These are phyloP conservation scores for Breynia disticha DNA, from an alignment of 441 rosid species.

Conservation along the genomic window DNA sequence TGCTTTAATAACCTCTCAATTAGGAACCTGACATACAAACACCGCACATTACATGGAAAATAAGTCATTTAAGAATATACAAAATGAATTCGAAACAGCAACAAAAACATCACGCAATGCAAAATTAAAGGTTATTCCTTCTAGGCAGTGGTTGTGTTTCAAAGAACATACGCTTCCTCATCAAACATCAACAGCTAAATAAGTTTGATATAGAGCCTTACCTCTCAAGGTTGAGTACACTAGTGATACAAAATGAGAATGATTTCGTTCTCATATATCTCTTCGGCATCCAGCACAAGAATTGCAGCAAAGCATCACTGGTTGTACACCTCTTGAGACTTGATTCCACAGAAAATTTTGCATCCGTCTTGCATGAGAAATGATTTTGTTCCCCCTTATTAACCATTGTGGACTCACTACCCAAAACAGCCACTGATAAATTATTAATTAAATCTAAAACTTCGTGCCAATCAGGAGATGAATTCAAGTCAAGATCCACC, in stretches of 20 bases:
- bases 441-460: conserved; percentile 42
- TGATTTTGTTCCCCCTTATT: conserved; percentile 13
- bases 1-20: conserved; percentile 30
- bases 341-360: conserved; percentile 26
- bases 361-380: conserved; percentile 19
- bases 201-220: conserved; percentile 17
- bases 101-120: too few relatives aligned
- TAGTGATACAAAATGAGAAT: conserved; percentile 39
- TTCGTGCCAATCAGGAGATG: conserved; percentile 56
- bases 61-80: conserved; percentile 9
- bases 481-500: conserved; percentile 28
- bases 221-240: conserved; percentile 74
- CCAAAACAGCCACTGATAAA: conserved; percentile 21
- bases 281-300: conserved; percentile 74
- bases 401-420: conserved; percentile 12
- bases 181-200: neutral
- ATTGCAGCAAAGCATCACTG: conserved; percentile 52
- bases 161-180: neutral
- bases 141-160: neutral
- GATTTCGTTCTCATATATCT: conserved; percentile 51
- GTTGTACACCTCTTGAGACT: conserved; percentile 29
- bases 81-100: conserved; percentile 7
- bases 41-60: conserved; percentile 10
- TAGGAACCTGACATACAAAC: conserved; percentile 36
- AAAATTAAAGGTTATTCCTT: too few relatives aligned